Conservation (phyloP, 805 yeast genomes). For the Scheffersomyces ergatensis region DNA sequence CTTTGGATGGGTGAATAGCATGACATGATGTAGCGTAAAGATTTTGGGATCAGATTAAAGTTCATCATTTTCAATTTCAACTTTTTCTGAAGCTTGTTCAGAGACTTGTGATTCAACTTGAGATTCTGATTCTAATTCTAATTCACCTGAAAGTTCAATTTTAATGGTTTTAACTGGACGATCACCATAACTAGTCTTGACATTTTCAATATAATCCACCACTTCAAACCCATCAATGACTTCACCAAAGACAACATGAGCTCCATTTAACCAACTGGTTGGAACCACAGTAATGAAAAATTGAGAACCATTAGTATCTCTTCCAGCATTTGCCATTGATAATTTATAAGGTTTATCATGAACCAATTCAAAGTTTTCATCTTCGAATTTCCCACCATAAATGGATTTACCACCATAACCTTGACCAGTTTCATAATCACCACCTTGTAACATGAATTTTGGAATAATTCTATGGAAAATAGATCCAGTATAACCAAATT, state of each 20-base stretch:
- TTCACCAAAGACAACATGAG: conserved; percentile 94
- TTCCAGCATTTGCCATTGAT: conserved; percentile 98
- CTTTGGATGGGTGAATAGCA: too few species aligned
- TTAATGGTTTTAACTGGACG: conserved; percentile 63
- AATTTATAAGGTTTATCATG: conserved; percentile 80
- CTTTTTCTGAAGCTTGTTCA: not conserved
- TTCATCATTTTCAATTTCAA: conserved; percentile 19
- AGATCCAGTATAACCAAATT: conserved; percentile 43
- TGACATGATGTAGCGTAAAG: too few species aligned
- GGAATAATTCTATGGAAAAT: conserved; percentile 49
- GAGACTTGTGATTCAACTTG: conserved; percentile 4
- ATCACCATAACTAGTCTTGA: conserved; percentile 63
- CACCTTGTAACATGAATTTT: conserved; percentile 48
- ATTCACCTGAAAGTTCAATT: conserved; percentile 70
- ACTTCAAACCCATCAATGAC: conserved; percentile 87
- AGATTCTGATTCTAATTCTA: conserved; percentile 31
- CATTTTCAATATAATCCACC: conserved; percentile 66
- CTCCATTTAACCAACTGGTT: conserved; percentile 88
- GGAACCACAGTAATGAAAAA: conserved; percentile 92
- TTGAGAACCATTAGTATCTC: conserved; percentile 97
- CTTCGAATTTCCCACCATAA: conserved; percentile 72
- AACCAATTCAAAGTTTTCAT: conserved; percentile 70
- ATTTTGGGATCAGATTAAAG: conserved; percentile 15
- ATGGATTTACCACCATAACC: conserved; percentile 48
- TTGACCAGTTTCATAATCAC: conserved; percentile 47